phyloP scores from a whole-genome alignment of 129 eudicot genomes.

The Tagetes erecta region DNA sequence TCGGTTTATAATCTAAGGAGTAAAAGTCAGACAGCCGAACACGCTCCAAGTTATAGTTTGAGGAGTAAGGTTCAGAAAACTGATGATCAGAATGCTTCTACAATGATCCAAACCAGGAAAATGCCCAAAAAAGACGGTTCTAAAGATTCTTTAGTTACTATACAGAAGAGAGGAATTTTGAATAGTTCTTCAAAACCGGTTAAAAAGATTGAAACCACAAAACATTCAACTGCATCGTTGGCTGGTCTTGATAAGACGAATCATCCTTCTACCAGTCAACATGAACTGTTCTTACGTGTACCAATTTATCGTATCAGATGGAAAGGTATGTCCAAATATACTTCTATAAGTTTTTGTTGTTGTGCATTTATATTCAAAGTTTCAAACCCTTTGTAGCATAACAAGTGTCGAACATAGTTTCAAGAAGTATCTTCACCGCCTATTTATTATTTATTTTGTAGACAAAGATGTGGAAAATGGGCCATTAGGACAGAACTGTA shows the following conservation, averaged over 20 bases:
- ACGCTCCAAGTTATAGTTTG: slow-evolving; percentile 27
- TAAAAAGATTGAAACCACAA: slow-evolving; percentile 18
- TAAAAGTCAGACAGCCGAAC: slow-evolving; percentile 15
- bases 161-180: slow-evolving; percentile 17
- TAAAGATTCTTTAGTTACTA: slow-evolving; percentile 26
- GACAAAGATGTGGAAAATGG: slow-evolving; percentile 30
- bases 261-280: slow-evolving; percentile 23
- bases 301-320: slow-evolving; percentile 49
- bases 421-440: not conserved
- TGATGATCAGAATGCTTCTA: slow-evolving; percentile 15
- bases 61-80: slow-evolving; percentile 34
- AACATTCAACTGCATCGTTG: slow-evolving; percentile 17
- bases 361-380: not conserved
- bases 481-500: slow-evolving; percentile 35
- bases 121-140: slow-evolving; percentile 7
- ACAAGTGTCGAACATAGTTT: not conserved
- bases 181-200: slow-evolving; percentile 14
- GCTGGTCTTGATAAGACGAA: slow-evolving; percentile 25
- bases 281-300: slow-evolving; percentile 22
- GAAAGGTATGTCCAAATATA: slow-evolving; percentile 40
- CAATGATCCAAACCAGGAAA: slow-evolving; percentile 17
- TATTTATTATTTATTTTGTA: slow-evolving; percentile 8
- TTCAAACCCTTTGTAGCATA: not conserved
- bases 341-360: not conserved
- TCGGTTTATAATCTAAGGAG: slow-evolving; percentile 31